Evolutionary conservation across 2,329 filamentous ascomycete genomes (phyloP).

Genomic region (Ophiosphaerella herpotricha): DNA sequence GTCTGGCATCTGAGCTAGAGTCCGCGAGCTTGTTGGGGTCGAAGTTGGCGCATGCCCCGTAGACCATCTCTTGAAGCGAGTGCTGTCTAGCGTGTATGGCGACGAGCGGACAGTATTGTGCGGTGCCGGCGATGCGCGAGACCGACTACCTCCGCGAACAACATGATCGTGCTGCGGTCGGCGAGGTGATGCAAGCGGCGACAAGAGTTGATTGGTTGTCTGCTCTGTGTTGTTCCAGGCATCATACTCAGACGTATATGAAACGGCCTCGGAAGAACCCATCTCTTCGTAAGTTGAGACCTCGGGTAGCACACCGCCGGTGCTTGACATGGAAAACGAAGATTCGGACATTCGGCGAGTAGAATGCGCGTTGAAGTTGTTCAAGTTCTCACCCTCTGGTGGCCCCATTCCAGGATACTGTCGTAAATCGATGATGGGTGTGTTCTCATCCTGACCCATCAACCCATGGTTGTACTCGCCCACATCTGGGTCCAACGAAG

Average conservation of each 20-base stretch:
- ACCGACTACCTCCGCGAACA: constrained; percentile 63
- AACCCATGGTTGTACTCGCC: constrained; percentile 44
- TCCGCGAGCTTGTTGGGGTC: constrained; percentile 60
- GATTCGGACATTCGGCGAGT: constrained; percentile 71
- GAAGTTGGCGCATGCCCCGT: constrained; percentile 67
- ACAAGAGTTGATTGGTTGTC: constrained; percentile 68
- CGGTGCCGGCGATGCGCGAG: constrained; percentile 73
- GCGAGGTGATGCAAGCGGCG: constrained; percentile 74
- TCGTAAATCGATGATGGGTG: constrained; percentile 47
- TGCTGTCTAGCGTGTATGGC: constrained; percentile 71
- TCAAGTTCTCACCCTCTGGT: constrained; percentile 35
- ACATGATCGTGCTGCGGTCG: constrained; percentile 59
- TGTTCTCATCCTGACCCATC: constrained; percentile 47
- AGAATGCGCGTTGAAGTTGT: constrained; percentile 52
- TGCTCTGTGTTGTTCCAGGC: constrained; percentile 69
- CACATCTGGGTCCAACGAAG: constrained; percentile 46
- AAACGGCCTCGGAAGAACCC: constrained; percentile 69
- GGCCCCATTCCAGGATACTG: constrained; percentile 42
- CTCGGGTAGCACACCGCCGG: constrained; percentile 62
- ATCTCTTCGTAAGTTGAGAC: constrained; percentile 74
- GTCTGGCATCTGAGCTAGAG: constrained; percentile 63
- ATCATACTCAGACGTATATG: constrained; percentile 64
- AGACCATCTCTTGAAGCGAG: constrained; percentile 75
- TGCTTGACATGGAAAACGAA: constrained; percentile 72
- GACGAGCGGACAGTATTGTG: constrained; percentile 69